These are phyloP conservation scores for Zanthoxylum bungeanum DNA, from an alignment of 345 rosid species.

Conservation along the genomic window DNA sequence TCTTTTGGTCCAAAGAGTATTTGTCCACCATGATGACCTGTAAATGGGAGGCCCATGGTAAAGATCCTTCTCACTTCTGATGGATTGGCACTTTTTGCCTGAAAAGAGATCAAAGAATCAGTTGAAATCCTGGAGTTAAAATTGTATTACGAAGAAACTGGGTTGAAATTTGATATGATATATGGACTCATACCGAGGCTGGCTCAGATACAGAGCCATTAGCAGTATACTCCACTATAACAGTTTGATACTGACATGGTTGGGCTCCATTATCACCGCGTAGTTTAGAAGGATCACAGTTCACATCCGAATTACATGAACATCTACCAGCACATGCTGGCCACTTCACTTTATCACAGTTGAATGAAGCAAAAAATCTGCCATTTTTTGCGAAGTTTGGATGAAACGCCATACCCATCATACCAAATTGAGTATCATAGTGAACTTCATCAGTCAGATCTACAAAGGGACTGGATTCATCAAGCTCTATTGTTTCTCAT, in stretches of 20 bases:
- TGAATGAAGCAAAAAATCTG: slow-evolving; percentile 76
- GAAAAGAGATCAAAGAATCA: slow-evolving; percentile 17
- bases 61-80: slow-evolving; percentile 86
- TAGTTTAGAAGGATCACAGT: slow-evolving; percentile 85
- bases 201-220: slow-evolving; percentile 51
- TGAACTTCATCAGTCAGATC: slow-evolving; percentile 78
- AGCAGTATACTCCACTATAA: slow-evolving; percentile 65
- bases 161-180: not conserved
- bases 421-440: slow-evolving; percentile 53
- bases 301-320: slow-evolving; percentile 76
- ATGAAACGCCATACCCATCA: slow-evolving; percentile 94
- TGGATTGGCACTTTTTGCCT: slow-evolving; percentile 74
- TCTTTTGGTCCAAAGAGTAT: slow-evolving; percentile 90
- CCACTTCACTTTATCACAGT: slow-evolving; percentile 72
- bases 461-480: slow-evolving; percentile 68
- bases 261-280: slow-evolving; percentile 50
- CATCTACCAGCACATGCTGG: slow-evolving; percentile 75
- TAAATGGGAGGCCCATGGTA: slow-evolving; percentile 92
- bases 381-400: slow-evolving; percentile 69
- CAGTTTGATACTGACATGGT: slow-evolving; percentile 78
- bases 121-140: slow-evolving; percentile 4
- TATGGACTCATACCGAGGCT: slow-evolving; percentile 43
- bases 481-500: slow-evolving; percentile 45
- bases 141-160: not conserved
- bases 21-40: slow-evolving; percentile 85